phyloP scores from a whole-genome alignment of 306 rosid species.

The Mimosa bimucronata region DNA sequence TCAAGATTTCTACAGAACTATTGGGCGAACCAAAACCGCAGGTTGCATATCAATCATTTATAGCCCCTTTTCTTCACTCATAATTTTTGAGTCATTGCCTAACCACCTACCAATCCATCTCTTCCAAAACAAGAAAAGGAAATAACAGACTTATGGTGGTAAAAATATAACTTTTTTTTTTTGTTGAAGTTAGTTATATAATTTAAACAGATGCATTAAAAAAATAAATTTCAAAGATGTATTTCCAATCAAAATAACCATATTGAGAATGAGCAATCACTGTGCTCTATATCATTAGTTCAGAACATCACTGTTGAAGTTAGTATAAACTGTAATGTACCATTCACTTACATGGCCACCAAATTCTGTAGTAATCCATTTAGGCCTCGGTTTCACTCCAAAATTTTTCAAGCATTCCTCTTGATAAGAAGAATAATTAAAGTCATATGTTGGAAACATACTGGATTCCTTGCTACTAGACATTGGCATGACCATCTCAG shows the following conservation, averaged over 20 bases:
- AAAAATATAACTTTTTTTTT: background rate
- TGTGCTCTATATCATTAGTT: background rate
- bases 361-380: slow-evolving; percentile 73
- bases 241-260: slow-evolving; percentile 3
- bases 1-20: slow-evolving; percentile 19
- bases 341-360: slow-evolving; percentile 77
- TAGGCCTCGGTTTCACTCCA: slow-evolving; percentile 69
- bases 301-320: background rate
- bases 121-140: slow-evolving; percentile 16
- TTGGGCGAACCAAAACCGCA: background rate
- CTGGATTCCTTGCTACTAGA: slow-evolving; percentile 60
- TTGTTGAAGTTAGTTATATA: too few relatives aligned
- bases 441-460: slow-evolving; percentile 70
- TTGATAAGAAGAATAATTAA: slow-evolving; percentile 54
- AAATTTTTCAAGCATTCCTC: slow-evolving; percentile 56
- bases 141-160: background rate
- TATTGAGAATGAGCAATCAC: background rate
- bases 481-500: slow-evolving; percentile 95
- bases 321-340: slow-evolving; percentile 30
- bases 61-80: slow-evolving; percentile 4
- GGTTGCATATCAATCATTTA: background rate
- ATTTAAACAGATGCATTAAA: too few relatives aligned
- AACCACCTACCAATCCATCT: background rate
- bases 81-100: slow-evolving; percentile 12
- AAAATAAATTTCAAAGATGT: slow-evolving; percentile 3